A percentile compares a stretch with the other conserved stretches of the same genome.
These are phyloP conservation scores for Fusarium floridanum DNA, from an alignment of 2,329 filamentous ascomycete species.

Conservation along the genomic window DNA sequence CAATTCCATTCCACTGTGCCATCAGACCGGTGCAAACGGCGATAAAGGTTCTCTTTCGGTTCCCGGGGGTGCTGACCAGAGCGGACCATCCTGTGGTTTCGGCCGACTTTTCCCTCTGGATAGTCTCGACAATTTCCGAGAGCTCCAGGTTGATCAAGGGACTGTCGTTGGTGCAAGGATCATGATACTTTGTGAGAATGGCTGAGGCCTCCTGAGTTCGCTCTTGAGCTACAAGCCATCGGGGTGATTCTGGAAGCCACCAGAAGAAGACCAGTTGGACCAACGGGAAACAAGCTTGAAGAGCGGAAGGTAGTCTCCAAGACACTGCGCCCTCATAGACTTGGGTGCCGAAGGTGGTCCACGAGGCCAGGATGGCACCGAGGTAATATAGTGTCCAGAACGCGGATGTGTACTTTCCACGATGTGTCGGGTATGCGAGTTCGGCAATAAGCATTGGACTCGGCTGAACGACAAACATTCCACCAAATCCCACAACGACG, in stretches of 20 bases:
- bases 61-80: slow-evolving; percentile 51
- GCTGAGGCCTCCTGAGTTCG: slow-evolving; percentile 62
- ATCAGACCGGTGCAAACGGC: slow-evolving; percentile 45
- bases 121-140: slow-evolving; percentile 56
- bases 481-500: slow-evolving; percentile 50
- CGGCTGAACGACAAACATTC: slow-evolving; percentile 47
- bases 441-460: slow-evolving; percentile 51
- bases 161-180: slow-evolving; percentile 54
- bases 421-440: slow-evolving; percentile 51
- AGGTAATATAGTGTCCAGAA: slow-evolving; percentile 54
- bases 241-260: slow-evolving; percentile 64
- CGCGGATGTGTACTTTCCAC: slow-evolving; percentile 49
- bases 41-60: slow-evolving; percentile 50
- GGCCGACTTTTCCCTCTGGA: slow-evolving; percentile 43
- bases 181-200: slow-evolving; percentile 60
- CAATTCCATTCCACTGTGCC: slow-evolving; percentile 49
- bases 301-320: slow-evolving; percentile 50
- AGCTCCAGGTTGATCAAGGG: slow-evolving; percentile 55
- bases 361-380: slow-evolving; percentile 55
- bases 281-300: slow-evolving; percentile 54
- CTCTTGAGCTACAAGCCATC: slow-evolving; percentile 62
- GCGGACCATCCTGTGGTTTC: slow-evolving; percentile 50
- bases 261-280: slow-evolving; percentile 50
- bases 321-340: slow-evolving; percentile 37
- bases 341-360: slow-evolving; percentile 54